A percentile compares a stretch with the other conserved stretches of the same genome.
These are phyloP conservation scores for Sporothrix protearum DNA, from an alignment of 2,329 filamentous ascomycete species.

Conservation along the genomic window DNA sequence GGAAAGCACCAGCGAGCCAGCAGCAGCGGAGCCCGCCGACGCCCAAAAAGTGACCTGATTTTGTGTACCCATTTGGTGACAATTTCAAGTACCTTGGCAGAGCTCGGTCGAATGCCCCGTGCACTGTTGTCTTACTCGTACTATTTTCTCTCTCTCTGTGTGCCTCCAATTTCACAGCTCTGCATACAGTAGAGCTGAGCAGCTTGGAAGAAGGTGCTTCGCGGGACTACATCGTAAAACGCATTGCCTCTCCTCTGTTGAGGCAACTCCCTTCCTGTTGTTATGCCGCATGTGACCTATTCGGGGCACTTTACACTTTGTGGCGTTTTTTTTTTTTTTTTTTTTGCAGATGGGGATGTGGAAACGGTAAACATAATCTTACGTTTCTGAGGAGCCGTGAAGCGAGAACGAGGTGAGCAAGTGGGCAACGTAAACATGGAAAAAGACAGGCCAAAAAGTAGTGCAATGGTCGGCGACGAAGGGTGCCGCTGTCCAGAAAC, in stretches of 20 bases:
- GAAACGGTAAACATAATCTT: neutral
- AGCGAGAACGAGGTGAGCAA: neutral
- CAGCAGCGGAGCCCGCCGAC: neutral
- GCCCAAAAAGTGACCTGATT: neutral
- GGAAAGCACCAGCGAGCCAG: neutral
- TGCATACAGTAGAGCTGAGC: neutral
- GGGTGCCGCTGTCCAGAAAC: neutral
- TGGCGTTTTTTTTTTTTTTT: too few species aligned
- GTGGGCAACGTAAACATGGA: neutral
- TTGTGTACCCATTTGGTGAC: neutral
- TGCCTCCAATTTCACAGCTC: neutral
- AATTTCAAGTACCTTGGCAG: neutral
- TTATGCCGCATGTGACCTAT: neutral
- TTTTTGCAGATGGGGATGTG: neutral
- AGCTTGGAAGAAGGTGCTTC: neutral
- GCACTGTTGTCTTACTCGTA: too few species aligned
- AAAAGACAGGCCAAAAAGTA: neutral
- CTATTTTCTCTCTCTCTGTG: neutral
- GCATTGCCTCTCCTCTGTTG: neutral
- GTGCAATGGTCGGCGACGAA: neutral
- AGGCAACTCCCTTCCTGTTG: neutral
- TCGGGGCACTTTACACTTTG: neutral
- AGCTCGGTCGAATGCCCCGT: neutral
- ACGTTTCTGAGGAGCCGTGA: neutral
- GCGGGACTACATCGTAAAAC: neutral